A percentile compares a stretch with the other conserved stretches of the same genome.
Conservation (phyloP, 2,329 filamentous ascomycete species). For the Fusarium chaquense region DNA sequence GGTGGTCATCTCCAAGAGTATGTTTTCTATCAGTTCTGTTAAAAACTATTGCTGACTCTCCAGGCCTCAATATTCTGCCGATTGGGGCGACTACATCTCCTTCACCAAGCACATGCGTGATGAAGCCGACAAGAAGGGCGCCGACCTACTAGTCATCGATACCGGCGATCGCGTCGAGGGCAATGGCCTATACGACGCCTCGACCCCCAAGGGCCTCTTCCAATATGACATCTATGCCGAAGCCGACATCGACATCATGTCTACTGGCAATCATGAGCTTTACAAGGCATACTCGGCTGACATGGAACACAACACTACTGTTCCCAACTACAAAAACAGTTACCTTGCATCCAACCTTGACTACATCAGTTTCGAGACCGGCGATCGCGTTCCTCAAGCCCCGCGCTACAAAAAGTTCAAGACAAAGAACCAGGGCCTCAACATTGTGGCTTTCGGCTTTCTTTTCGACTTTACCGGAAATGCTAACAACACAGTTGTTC, state of each 20-base stretch:
- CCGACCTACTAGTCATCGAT: constrained; percentile 92
- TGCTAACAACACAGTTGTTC: constrained; percentile 89
- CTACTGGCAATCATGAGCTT: constrained; percentile 93
- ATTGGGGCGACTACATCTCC: constrained; percentile 98
- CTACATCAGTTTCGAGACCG: constrained; percentile 79
- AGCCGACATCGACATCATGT: constrained; percentile 86
- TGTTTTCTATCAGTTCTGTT: constrained; percentile 35
- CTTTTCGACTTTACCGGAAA: constrained; percentile 94
- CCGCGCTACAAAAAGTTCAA: constrained; percentile 88
- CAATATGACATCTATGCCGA: constrained; percentile 88
- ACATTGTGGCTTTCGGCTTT: constrained; percentile 91
- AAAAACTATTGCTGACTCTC: constrained; percentile 11
- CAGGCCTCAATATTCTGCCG: constrained; percentile 89
- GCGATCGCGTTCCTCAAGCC: constrained; percentile 79
- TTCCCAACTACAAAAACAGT: constrained; percentile 82
- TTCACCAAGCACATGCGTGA: constrained; percentile 86
- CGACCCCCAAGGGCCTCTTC: constrained; percentile 86
- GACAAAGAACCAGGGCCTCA: constrained; percentile 88
- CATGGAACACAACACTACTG: constrained; percentile 81
- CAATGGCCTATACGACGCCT: constrained; percentile 94
- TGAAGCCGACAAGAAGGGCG: constrained; percentile 80
- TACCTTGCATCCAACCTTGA: constrained; percentile 96
- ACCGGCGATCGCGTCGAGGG: constrained; percentile 95
- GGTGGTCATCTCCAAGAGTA: constrained; percentile 93
- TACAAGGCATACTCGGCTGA: constrained; percentile 84